Evolutionary conservation across 2,329 filamentous ascomycete species (phyloP).

Genomic region (Ascocoryne sarcoides): DNA sequence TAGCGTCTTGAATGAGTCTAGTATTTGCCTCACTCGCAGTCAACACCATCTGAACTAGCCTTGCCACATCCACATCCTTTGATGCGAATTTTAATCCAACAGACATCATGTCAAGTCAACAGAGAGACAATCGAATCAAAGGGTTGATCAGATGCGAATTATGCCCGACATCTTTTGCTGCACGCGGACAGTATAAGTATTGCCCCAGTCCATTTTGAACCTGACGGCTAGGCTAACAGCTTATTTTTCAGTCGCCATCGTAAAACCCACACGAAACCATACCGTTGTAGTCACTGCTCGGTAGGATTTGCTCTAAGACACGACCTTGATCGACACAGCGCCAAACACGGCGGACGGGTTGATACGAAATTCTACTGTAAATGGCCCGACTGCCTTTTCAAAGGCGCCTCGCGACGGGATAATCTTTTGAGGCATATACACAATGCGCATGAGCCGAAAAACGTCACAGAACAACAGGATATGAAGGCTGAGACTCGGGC

Average conservation of each 20-base stretch:
- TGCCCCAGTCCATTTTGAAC: constrained; percentile 4
- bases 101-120: too few relatives aligned
- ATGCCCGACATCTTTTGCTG: constrained; percentile 10
- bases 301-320: constrained; percentile 13
- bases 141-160: constrained; percentile 12
- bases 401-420: constrained; percentile 13
- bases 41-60: too few relatives aligned
- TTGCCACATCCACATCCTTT: too few relatives aligned
- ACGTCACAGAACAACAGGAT: constrained; percentile 4
- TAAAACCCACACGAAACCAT: constrained; percentile 14
- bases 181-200: constrained; percentile 14
- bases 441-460: constrained; percentile 6
- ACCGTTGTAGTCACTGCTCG: constrained; percentile 8
- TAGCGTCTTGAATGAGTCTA: too few relatives aligned
- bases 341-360: constrained; percentile 12
- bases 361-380: constrained; percentile 13
- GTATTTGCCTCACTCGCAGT: too few relatives aligned
- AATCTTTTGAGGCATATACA: constrained; percentile 15
- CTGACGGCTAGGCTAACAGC: constrained; percentile 2
- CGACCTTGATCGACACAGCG: constrained; percentile 13
- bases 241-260: constrained; percentile 12
- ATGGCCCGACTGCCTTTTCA: constrained; percentile 13
- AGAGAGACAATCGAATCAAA: constrained; percentile 7
- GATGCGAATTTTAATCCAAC: too few relatives aligned
- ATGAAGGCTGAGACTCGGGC: constrained; percentile 1